Percentiles rank a stretch among this genome's conserved stretches.
These are phyloP conservation scores for Chalciporus pseudorubinellus DNA, from an alignment of 768 basidiomycete genomes.

Conservation along the genomic window DNA sequence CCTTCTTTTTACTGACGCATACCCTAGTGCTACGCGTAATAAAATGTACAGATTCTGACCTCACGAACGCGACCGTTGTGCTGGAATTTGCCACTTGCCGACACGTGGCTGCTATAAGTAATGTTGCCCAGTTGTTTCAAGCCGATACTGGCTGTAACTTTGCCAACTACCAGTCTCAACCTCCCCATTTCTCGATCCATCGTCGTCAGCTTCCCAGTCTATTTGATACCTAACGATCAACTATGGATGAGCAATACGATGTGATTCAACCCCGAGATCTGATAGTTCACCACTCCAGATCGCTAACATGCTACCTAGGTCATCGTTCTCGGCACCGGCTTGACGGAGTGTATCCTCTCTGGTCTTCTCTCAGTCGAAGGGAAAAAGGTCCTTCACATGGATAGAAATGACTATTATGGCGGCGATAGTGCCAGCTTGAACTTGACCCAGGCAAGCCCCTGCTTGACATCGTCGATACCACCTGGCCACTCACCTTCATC, in stretches of 20 bases:
- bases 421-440: constrained; percentile 97
- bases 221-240: constrained; percentile 21
- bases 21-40: constrained; percentile 10
- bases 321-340: constrained; percentile 91
- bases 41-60: not conserved
- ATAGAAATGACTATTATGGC: constrained; percentile 98
- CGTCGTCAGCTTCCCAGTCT: constrained; percentile 8
- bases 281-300: constrained; percentile 4
- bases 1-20: constrained; percentile 1
- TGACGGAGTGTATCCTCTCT: constrained; percentile 98
- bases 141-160: constrained; percentile 9
- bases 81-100: constrained; percentile 9
- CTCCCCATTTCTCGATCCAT: constrained; percentile 2
- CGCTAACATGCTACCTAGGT: constrained; percentile 47
- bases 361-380: constrained; percentile 98
- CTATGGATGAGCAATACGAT: constrained; percentile 99
- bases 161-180: constrained; percentile 14
- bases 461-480: constrained; percentile 2
- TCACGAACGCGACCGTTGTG: constrained; percentile 1
- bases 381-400: constrained; percentile 99
- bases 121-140: constrained; percentile 1
- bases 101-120: constrained; percentile 32
- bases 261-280: constrained; percentile 42
- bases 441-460: constrained; percentile 78
- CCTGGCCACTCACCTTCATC: constrained; percentile 19